phyloP scores from a whole-genome alignment of 768 basidiomycete species.

The Dioszegia hungarica region DNA sequence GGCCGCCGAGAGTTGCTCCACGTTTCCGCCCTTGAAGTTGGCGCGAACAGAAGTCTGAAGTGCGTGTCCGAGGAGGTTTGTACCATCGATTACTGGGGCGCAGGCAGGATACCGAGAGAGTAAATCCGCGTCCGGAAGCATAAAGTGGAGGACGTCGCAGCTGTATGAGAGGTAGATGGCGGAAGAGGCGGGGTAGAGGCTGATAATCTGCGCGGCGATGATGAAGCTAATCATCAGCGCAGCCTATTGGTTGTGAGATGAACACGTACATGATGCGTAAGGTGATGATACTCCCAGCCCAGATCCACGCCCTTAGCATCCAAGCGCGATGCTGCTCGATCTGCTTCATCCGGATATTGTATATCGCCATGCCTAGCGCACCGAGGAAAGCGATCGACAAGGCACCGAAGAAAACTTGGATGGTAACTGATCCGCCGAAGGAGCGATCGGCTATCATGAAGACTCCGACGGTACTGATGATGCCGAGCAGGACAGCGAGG shows the following conservation, averaged over 20 bases:
- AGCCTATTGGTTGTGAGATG: not conserved
- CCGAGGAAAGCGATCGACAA: not conserved
- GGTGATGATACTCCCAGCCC: constrained; percentile 1
- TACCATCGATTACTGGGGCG: not conserved
- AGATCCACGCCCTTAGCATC: constrained; percentile 1
- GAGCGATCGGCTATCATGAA: not conserved
- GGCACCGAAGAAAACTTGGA: not conserved
- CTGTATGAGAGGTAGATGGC: not conserved
- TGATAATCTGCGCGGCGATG: not conserved
- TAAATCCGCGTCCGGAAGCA: not conserved
- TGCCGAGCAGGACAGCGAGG: not conserved
- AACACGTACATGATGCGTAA: not conserved
- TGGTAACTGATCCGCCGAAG: not conserved
- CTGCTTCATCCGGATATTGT: constrained; percentile 1
- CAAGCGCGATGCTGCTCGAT: constrained; percentile 1
- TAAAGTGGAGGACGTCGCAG: constrained; percentile 1
- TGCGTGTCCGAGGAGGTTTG: not conserved
- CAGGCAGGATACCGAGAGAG: not conserved
- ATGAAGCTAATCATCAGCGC: not conserved
- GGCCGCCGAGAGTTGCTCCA: not conserved
- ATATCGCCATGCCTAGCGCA: not conserved
- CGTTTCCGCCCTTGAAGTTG: not conserved
- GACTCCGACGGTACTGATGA: not conserved
- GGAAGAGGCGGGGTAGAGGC: not conserved
- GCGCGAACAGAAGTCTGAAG: not conserved